Evolutionary conservation across 805 yeast genomes (phyloP).

Genomic region (Ogataea saltuana): DNA sequence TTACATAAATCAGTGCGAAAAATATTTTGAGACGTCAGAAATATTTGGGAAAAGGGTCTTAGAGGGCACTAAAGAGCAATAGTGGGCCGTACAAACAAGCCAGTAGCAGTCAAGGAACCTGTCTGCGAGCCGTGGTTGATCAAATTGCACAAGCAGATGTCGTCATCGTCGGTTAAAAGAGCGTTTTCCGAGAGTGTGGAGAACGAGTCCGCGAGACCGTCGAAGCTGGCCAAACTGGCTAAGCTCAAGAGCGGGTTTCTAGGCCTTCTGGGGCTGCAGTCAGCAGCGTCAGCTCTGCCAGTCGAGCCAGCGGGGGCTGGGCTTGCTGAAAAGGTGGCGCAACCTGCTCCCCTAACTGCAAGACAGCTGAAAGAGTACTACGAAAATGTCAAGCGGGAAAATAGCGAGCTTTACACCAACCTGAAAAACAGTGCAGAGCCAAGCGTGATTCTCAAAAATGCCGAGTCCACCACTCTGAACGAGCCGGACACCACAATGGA

Average conservation of each 20-base stretch:
- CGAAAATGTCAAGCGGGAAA: conserved; percentile 28
- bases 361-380: conserved; percentile 31
- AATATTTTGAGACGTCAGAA: conserved; percentile 9
- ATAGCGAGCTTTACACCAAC: conserved; percentile 19
- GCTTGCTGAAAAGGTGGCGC: conserved; percentile 2
- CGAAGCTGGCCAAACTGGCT: conserved; percentile 23
- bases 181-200: conserved; percentile 14
- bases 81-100: not conserved
- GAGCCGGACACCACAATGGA: conserved; percentile 6
- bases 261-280: conserved; percentile 8
- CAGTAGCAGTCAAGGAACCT: too few species aligned
- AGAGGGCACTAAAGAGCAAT: not conserved
- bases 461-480: conserved; percentile 17
- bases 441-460: conserved; percentile 6
- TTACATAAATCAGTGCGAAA: conserved; percentile 1
- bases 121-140: too few species aligned
- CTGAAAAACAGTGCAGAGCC: conserved; percentile 15
- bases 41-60: not conserved
- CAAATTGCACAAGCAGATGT: too few species aligned
- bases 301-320: conserved; percentile 1
- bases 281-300: not conserved
- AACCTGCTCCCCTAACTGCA: conserved; percentile 26
- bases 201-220: conserved; percentile 12
- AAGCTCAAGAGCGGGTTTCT: conserved; percentile 16
- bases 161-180: conserved; percentile 19